Evolutionary conservation across 495 filamentous ascomycete species (phyloP), one percentile per base, ranked within the genome.

Genomic region (Recurvomyces mirabilis): DNA sequence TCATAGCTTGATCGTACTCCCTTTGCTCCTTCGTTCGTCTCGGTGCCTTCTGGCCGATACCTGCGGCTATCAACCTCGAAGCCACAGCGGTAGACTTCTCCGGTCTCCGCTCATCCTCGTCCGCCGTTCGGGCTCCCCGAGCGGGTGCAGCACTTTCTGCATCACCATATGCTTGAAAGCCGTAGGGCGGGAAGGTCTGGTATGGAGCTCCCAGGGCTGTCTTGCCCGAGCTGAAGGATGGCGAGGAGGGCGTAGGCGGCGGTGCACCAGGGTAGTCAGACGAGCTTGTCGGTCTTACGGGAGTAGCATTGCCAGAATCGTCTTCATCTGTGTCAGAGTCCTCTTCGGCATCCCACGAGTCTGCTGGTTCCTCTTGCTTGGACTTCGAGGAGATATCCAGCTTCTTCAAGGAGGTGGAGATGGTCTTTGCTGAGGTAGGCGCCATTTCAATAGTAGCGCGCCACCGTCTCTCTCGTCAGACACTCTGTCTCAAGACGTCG

Each of bases 21-120:
- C 70, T 68, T 69, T 94, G 80, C 65, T 95, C 89, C 56, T 93
- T 86, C 10, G 83, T 95, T 58, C 73, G 71, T 68, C 75, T 82
- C 22, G 83, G 84, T 25, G 84, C 75, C 47, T 76, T 74, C 30
- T 96, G 75, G 4, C 91, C 91, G 54, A 98, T 66, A 5, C 82
- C 91, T 18, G 77, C 84, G 0, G 87, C 86, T 58, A 98, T 95
- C 78, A 98, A 69, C 51, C 91, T 71, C 43, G 82, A 74, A 20
- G 91, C 91, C 32, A 89, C 85, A 2, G 87, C 86, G 47, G 88
- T 91, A 46, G 88, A 88, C 65, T 91, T 98, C 65, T 93, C 87
- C 0, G 87, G 91, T 43, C 87, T 61, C 33, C 66, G 61, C 15
- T 52, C 52, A 24, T 53, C 53, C 15, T 52, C 52, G 24, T 53